Conservation (phyloP, 2,329 filamentous ascomycete genomes). For the Trichoderma endophyticum region DNA sequence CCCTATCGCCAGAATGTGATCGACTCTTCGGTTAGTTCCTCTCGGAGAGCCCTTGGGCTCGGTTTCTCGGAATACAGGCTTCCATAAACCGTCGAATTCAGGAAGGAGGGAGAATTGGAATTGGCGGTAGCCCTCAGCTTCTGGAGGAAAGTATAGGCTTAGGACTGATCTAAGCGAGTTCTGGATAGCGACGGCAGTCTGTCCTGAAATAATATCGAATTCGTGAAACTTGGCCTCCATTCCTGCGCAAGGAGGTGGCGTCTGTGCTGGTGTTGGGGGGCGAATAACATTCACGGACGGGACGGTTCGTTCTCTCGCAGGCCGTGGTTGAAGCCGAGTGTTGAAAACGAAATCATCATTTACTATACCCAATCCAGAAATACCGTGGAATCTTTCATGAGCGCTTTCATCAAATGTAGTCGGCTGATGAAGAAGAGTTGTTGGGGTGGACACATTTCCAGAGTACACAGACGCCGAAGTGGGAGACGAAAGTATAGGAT, state of each 20-base stretch:
- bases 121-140: slow-evolving; percentile 46
- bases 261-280: slow-evolving; percentile 44
- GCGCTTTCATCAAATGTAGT: not conserved
- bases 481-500: slow-evolving; percentile 28
- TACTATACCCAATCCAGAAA: not conserved
- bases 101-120: slow-evolving; percentile 47
- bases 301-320: slow-evolving; percentile 23
- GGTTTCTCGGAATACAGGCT: slow-evolving; percentile 46
- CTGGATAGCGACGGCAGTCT: slow-evolving; percentile 53
- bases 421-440: slow-evolving; percentile 27
- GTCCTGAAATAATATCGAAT: slow-evolving; percentile 39
- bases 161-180: slow-evolving; percentile 56
- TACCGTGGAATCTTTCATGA: not conserved
- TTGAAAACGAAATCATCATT: slow-evolving; percentile 47
- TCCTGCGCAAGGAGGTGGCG: slow-evolving; percentile 36
- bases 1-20: slow-evolving; percentile 60
- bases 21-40: slow-evolving; percentile 42
- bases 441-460: slow-evolving; percentile 24
- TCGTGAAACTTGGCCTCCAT: slow-evolving; percentile 44
- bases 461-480: slow-evolving; percentile 24
- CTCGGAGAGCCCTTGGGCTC: slow-evolving; percentile 29
- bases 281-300: slow-evolving; percentile 30
- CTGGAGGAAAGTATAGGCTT: slow-evolving; percentile 47
- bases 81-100: slow-evolving; percentile 51
- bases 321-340: slow-evolving; percentile 27